Evolutionary conservation across 2,329 filamentous ascomycete species (phyloP).

Genomic region (Rutstroemia sp.): DNA sequence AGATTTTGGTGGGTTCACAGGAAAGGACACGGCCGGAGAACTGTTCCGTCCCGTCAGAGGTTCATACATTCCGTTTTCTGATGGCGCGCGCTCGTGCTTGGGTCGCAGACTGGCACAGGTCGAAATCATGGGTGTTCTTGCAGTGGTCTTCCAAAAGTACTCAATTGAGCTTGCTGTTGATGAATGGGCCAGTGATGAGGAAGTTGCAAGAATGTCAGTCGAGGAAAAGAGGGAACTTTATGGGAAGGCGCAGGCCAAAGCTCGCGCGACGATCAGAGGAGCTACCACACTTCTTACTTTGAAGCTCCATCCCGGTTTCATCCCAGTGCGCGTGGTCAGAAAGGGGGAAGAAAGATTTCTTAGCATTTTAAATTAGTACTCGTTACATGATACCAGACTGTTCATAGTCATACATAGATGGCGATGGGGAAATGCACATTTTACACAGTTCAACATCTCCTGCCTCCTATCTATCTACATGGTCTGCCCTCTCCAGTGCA

Average conservation of each 20-base stretch:
- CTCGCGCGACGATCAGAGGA: conserved; percentile 27
- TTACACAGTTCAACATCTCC: too few species aligned
- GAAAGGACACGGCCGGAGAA: conserved; percentile 11
- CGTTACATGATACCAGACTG: conserved; percentile 3
- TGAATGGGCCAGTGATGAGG: conserved; percentile 25
- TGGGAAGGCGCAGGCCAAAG: conserved; percentile 35
- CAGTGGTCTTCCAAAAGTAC: conserved; percentile 24
- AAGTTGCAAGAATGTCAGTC: conserved; percentile 19
- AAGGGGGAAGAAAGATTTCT: conserved; percentile 65
- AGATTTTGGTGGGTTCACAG: conserved; percentile 9
- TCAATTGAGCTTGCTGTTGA: conserved; percentile 26
- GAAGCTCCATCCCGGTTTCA: conserved; percentile 51
- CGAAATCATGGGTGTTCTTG: conserved; percentile 29
- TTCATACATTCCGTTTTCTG: conserved; percentile 30
- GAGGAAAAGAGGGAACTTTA: conserved; percentile 21
- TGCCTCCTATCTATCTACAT: too few species aligned
- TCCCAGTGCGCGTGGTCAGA: conserved; percentile 62
- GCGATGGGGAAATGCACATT: too few species aligned
- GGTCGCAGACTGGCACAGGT: conserved; percentile 32
- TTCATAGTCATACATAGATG: background rate
- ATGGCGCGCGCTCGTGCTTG: conserved; percentile 33
- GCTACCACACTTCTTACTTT: conserved; percentile 63
- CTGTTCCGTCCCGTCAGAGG: conserved; percentile 26
- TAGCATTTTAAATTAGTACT: conserved; percentile 20
- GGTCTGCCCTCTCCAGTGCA: too few species aligned